A percentile compares a stretch with the other conserved stretches of the same genome.
Conservation (phyloP, 352 stramenopile genomes). For the Phytophthora constricta region DNA sequence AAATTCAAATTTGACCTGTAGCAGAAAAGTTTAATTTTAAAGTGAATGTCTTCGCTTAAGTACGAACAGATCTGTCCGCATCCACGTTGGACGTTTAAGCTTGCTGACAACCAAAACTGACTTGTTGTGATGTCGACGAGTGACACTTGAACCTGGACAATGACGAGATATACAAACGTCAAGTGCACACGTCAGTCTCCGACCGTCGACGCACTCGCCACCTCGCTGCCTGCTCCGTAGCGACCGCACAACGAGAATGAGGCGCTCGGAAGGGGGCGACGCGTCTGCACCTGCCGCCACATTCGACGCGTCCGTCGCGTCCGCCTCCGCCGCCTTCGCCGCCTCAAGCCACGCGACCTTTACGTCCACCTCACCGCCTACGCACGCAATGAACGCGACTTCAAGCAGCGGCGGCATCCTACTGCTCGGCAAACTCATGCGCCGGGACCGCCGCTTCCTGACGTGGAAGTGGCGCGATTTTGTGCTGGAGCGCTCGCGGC, state of each 20-base stretch:
- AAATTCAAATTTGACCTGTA: conserved; percentile 30
- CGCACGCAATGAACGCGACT: conserved; percentile 7
- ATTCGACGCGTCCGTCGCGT: conserved; percentile 5
- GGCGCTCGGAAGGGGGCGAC: conserved; percentile 24
- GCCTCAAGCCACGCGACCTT: background rate
- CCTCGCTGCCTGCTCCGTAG: background rate
- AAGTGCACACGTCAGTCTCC: conserved; percentile 1
- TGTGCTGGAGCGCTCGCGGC: conserved; percentile 65
- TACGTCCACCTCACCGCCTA: conserved; percentile 11
- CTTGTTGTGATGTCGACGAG: background rate
- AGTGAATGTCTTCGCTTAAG: conserved; percentile 2
- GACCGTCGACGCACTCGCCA: background rate
- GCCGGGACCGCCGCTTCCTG: conserved; percentile 74
- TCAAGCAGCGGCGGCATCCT: conserved; percentile 39
- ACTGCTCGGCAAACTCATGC: conserved; percentile 77
- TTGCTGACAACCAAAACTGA: too few species aligned
- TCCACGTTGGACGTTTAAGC: background rate
- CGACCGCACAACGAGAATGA: conserved; percentile 33
- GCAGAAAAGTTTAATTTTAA: too few species aligned
- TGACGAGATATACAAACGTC: too few species aligned
- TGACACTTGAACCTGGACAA: background rate
- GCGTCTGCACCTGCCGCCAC: background rate
- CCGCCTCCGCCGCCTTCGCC: background rate
- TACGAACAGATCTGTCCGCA: conserved; percentile 5
- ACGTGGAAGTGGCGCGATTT: conserved; percentile 90